A percentile compares a stretch with the other conserved stretches of the same genome.
Conservation (phyloP, 164 flowering plant genomes). For the Malania oleifera region DNA sequence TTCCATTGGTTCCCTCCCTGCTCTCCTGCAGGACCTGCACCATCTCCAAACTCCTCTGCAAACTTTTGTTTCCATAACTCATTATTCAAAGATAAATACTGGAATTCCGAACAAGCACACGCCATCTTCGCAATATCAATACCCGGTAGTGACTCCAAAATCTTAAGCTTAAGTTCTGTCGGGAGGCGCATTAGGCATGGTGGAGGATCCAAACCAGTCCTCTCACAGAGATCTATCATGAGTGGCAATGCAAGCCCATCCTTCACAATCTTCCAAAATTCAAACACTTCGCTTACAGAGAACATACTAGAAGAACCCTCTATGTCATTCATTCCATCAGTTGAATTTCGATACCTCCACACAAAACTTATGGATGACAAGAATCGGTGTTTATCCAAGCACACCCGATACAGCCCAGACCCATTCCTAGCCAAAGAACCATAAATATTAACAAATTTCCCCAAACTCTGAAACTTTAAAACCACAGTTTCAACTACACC, state of each 20-base stretch:
- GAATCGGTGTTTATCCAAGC: slow-evolving; percentile 39
- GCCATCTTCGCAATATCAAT: slow-evolving; percentile 47
- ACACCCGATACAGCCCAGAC: slow-evolving; percentile 23
- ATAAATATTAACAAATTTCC: slow-evolving; percentile 46
- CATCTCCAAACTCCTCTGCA: slow-evolving; percentile 43
- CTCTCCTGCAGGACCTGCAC: neutral
- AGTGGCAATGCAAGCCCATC: slow-evolving; percentile 75
- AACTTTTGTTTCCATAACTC: slow-evolving; percentile 67
- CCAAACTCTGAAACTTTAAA: slow-evolving; percentile 56
- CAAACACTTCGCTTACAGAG: slow-evolving; percentile 42
- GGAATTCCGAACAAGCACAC: slow-evolving; percentile 54
- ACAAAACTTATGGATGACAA: slow-evolving; percentile 34
- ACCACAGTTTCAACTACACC: slow-evolving; percentile 21
- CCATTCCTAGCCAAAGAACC: slow-evolving; percentile 42
- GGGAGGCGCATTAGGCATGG: slow-evolving; percentile 69
- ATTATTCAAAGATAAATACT: slow-evolving; percentile 41
- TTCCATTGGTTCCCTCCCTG: slow-evolving; percentile 33
- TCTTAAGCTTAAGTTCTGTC: slow-evolving; percentile 56
- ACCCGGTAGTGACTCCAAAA: slow-evolving; percentile 54
- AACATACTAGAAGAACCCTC: slow-evolving; percentile 12
- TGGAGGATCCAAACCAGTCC: slow-evolving; percentile 48
- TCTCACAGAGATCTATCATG: slow-evolving; percentile 61
- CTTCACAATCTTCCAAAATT: slow-evolving; percentile 75
- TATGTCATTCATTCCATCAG: neutral
- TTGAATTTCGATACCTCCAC: slow-evolving; percentile 20